Conservation (phyloP, 2,329 filamentous ascomycete genomes). For the Diatrype stigma region DNA sequence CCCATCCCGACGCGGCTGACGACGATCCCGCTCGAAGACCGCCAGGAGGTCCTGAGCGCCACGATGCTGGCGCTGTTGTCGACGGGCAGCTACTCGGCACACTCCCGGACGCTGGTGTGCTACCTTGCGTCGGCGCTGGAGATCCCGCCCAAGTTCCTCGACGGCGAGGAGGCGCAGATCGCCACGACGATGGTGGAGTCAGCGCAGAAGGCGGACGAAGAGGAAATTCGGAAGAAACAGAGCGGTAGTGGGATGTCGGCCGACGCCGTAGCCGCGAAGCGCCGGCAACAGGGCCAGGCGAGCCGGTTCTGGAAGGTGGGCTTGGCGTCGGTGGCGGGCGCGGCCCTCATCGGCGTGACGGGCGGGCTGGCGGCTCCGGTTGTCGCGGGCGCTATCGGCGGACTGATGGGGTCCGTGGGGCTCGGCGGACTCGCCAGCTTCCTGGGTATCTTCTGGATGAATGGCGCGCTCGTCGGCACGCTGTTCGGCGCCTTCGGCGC, state of each 20-base stretch:
- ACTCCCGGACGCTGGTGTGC: constrained; percentile 66
- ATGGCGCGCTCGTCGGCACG: constrained; percentile 77
- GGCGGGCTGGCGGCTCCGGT: constrained; percentile 87
- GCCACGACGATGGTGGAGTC: constrained; percentile 71
- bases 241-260: constrained; percentile 58
- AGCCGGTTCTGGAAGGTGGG: constrained; percentile 86
- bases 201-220: constrained; percentile 45
- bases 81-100: constrained; percentile 68
- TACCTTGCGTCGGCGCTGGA: constrained; percentile 64
- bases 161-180: constrained; percentile 69
- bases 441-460: constrained; percentile 80
- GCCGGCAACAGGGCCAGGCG: constrained; percentile 64
- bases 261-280: constrained; percentile 71
- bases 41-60: constrained; percentile 63
- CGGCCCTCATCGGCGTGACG: constrained; percentile 84
- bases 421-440: constrained; percentile 83
- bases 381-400: constrained; percentile 79
- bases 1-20: constrained; percentile 51
- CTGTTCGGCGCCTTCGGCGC: constrained; percentile 88
- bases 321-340: constrained; percentile 81
- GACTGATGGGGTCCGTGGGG: constrained; percentile 79
- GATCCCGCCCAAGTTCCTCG: constrained; percentile 57
- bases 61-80: constrained; percentile 67
- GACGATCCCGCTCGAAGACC: constrained; percentile 54
- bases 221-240: constrained; percentile 26